Conservation (phyloP, 768 basidiomycete genomes). For the Hypholoma sublateritium region DNA sequence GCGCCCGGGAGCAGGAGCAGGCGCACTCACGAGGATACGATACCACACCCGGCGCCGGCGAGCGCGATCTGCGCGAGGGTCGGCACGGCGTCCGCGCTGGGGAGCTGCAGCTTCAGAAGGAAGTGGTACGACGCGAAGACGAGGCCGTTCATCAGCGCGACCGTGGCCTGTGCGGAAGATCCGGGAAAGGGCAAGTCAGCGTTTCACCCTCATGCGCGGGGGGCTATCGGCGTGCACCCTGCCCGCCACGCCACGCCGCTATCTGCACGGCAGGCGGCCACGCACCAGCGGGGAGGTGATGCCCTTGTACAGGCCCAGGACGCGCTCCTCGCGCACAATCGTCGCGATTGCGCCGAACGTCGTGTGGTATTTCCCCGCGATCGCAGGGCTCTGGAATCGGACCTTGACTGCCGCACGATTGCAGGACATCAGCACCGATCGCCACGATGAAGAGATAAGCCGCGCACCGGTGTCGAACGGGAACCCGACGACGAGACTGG, state of each 20-base stretch:
- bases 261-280: neutral
- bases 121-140: conserved; percentile 86
- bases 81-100: conserved; percentile 46
- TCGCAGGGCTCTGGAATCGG: conserved; percentile 67
- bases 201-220: neutral
- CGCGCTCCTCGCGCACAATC: conserved; percentile 69
- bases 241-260: neutral
- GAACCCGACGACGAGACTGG: conserved; percentile 68
- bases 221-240: neutral
- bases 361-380: conserved; percentile 57
- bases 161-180: conserved; percentile 47
- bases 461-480: conserved; percentile 63
- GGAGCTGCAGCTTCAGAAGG: conserved; percentile 67
- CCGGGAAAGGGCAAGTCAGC: neutral
- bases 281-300: conserved; percentile 78
- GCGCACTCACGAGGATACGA: conserved; percentile 69
- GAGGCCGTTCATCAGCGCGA: conserved; percentile 80
- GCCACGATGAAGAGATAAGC: neutral
- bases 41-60: conserved; percentile 79
- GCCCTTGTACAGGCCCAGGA: conserved; percentile 73
- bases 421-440: neutral
- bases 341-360: conserved; percentile 65
- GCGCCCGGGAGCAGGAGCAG: neutral
- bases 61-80: conserved; percentile 70
- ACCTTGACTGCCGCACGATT: conserved; percentile 62